Evolutionary conservation across 2,329 filamentous ascomycete genomes (phyloP), one percentile per base, ranked within the genome.

Genomic region (Ophiostoma sp.): DNA sequence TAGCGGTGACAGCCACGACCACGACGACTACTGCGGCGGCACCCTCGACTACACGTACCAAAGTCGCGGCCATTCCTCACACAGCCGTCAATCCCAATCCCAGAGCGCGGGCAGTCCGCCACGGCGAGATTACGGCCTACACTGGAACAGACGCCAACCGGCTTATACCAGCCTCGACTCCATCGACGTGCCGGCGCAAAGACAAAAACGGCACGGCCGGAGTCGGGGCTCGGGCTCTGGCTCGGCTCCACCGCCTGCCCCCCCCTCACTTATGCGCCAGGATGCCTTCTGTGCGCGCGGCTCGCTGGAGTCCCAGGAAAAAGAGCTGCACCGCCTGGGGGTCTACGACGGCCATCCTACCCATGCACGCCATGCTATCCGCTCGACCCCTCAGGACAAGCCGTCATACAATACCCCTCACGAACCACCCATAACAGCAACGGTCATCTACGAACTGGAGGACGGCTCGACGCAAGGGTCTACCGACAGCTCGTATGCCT

Each of bases 381-480:
- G 14, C 42, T 8, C 42, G 42, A 45, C 16, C 18, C 47, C 7
- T 8, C 52, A 27, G n/a, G 11, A 44, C 42, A 6, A 44, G 42
- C 11, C 42, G 42, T 6, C 42, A 12, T 44, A 44, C 27, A 27
- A 27, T 27, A 18, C 47, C 5, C 47, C 2, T 60, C 55, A 6
- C 5, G 4, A 52, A 18, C 27, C 12, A 38, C 49, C 49, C 49
- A 18, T 55, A 2, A 55, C 49, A 27, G 38, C 38, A 27, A 38
- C 27, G 14, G 27, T 27, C 27, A 38, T 60, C 27, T 60, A 60
- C 11, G 55, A 60, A 38, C 55, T 60, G 27, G 55, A 60, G 5
- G 55, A 60, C 55, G 55, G 55, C n/a, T 60, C 55, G 27, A 60
- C 55, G 55, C 55, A 60, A 6, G 55, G 55, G 27, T 60, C 27